Conservation (phyloP, 352 stramenopile genomes). For the Globisporangium iwayamae region DNA sequence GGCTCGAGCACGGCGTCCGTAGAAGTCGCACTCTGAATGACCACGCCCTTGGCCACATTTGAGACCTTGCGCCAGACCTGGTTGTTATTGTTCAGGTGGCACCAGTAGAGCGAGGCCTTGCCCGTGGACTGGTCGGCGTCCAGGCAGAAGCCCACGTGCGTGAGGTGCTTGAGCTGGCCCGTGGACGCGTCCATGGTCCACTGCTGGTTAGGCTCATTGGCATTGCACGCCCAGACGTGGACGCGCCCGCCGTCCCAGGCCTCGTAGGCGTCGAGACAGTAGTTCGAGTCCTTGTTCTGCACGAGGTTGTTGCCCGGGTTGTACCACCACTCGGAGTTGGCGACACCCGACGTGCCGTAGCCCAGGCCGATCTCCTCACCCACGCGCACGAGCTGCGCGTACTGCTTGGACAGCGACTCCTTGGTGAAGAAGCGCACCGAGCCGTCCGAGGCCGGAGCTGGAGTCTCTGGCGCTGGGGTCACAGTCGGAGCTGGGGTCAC, state of each 20-base stretch:
- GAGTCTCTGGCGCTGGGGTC: slow-evolving; percentile 14
- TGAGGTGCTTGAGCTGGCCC: slow-evolving; percentile 41
- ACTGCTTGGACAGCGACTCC: slow-evolving; percentile 28
- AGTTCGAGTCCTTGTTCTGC: slow-evolving; percentile 36
- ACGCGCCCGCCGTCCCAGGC: slow-evolving; percentile 42
- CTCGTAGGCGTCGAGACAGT: slow-evolving; percentile 66
- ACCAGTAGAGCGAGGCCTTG: slow-evolving; percentile 41
- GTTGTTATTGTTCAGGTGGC: slow-evolving; percentile 59
- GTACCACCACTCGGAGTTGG: slow-evolving; percentile 41
- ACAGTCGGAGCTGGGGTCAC: slow-evolving; percentile 8
- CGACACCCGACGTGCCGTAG: slow-evolving; percentile 19
- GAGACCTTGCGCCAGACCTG: slow-evolving; percentile 41
- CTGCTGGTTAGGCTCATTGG: slow-evolving; percentile 39
- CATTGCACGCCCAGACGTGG: slow-evolving; percentile 36
- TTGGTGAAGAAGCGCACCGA: slow-evolving; percentile 39
- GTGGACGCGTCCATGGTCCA: slow-evolving; percentile 36
- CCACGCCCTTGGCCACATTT: slow-evolving; percentile 27
- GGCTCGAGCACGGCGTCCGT: slow-evolving; percentile 31
- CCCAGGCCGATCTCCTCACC: slow-evolving; percentile 23
- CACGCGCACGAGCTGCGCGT: slow-evolving; percentile 36
- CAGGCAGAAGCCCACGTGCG: slow-evolving; percentile 52
- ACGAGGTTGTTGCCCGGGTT: slow-evolving; percentile 36
- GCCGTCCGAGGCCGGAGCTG: slow-evolving; percentile 19
- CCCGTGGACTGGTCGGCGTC: slow-evolving; percentile 40
- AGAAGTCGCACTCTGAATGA: slow-evolving; percentile 22